Base-by-base conservation (phyloP, 176 grass and related monocot genomes). In the Bothriochloa decipiens region DNA sequence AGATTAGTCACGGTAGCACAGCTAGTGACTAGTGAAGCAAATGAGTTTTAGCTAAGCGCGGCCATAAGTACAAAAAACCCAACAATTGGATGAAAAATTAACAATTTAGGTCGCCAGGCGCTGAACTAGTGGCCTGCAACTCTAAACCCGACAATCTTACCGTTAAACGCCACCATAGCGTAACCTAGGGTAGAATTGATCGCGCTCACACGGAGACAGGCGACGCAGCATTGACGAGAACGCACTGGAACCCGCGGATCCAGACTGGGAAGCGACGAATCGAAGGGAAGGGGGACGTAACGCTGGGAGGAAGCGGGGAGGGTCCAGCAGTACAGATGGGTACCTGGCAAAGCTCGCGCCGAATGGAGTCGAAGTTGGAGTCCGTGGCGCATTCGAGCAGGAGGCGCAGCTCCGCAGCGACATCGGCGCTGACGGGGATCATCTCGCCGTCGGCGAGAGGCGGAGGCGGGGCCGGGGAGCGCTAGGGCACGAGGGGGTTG, bases 361-460 rank as follows among this genome's bases (percentile, higher is more conserved):
- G 66, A 28, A 72, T 71, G 76, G 84, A 86, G 7, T 79, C 40
- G 52, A 42, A 86, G 85, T 84, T 91, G 84, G 87, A 74, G n/a
- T 91, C 82, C 40, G 80, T 86, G 42, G 86, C 80, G 70, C 40
- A 73, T 42, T 91, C 89, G 33, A 97, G 67, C 84, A 93, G 85
- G 11, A 93, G 74, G 26, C 82, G 91, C 63, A 93, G 87, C 81
- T 91, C 86, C 7, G 82, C 75, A 63, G 83, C 57, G 52, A 91
- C 27, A 35, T 60, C 70, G 65, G 79, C n/a, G 42, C 72, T 70
- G 1, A 82, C 74, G 8, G 91, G 87, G 29, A 82, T 70, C 89
- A 97, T 92, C 63, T 82, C 85, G 82, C 68, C 74, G 49, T 63
- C 58, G 81, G 65, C 75, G 73, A 62, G 58, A n/a, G 55, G 14